Evolutionary conservation across 257 asterid genomes (phyloP), one percentile per base, ranked within the genome.

Genomic region (Pogostemon cablin): DNA sequence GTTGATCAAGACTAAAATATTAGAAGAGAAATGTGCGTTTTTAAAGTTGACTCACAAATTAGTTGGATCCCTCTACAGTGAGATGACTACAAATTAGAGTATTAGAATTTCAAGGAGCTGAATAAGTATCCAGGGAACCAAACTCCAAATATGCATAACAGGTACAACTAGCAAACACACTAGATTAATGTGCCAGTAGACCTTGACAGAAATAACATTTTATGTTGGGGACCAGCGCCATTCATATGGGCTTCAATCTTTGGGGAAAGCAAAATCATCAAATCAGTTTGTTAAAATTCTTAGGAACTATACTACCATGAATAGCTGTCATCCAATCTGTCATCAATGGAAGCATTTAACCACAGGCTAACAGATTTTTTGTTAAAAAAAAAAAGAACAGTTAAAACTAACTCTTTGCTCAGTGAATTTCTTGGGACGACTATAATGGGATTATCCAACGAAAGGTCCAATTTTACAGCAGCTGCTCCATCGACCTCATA

Each of bases 401-500:
- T 62, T 54, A 46, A 69, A 71, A 87, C 96, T 85, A 73, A 95
- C 99, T 95, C 99, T 80, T 84, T 88, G 90, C 98, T 95, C 75
- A 62, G 74, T 62, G 99, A 95, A 84, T 89, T 88, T 78, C 84
- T 87, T 66, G 99, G 99, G 69, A 95, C 95, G 61, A 95, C 82
- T 69, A 95, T 95, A 60, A 95, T 84, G 57, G 99, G 99, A 63
- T 87, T 89, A 55, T 95, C 99, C 79, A 95, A 84, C 46, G 90
- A 84, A 83, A 95, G 98, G 83, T 95, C 96, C 87, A 95, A 80
- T 82, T 91, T 95, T 40, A 95, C 72, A 71, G 99, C 98, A 78
- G 98, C 67, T 68, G 98, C 96, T 58, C 99, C 99, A 81, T 95
- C 99, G 32, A 95, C 86, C 90, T 95, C 99, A 64, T 91, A 86